phyloP scores from a whole-genome alignment of 331 rosid species.

The Saraca asoca region DNA sequence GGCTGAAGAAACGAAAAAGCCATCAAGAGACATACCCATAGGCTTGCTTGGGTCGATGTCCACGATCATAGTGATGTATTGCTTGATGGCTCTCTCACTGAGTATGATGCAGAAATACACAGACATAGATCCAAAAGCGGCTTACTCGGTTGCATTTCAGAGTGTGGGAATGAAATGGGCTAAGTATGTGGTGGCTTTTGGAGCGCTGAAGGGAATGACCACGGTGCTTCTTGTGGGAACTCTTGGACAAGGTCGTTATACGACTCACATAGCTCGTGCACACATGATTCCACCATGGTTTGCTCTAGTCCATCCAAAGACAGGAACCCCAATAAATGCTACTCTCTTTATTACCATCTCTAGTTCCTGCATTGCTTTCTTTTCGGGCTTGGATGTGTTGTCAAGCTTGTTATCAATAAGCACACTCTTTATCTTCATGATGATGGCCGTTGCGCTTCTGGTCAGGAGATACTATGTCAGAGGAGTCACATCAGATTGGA shows the following conservation, averaged over 20 bases:
- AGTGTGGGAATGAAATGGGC: constrained; percentile 82
- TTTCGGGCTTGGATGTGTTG: constrained; percentile 62
- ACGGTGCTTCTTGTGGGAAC: constrained; percentile 70
- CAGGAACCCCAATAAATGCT: constrained; percentile 86
- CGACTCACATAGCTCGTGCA: constrained; percentile 71
- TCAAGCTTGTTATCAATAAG: constrained; percentile 69
- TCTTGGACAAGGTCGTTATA: constrained; percentile 57
- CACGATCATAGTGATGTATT: constrained; percentile 59
- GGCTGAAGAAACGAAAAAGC: constrained; percentile 85
- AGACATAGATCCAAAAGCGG: constrained; percentile 58
- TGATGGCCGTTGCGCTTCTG: constrained; percentile 78
- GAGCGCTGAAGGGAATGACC: constrained; percentile 82
- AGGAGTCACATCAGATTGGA: constrained; percentile 50
- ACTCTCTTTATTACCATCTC: constrained; percentile 54
- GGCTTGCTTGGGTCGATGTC: constrained; percentile 80
- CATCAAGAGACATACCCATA: constrained; percentile 69
- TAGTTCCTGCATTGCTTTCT: constrained; percentile 60
- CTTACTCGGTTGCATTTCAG: constrained; percentile 67
- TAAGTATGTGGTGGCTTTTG: constrained; percentile 69
- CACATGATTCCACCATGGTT: constrained; percentile 89
- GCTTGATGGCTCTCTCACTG: constrained; percentile 70
- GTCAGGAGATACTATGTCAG: constrained; percentile 75
- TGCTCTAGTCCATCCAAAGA: constrained; percentile 77
- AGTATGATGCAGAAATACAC: constrained; percentile 82
- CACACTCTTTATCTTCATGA: constrained; percentile 69